Percentiles rank a stretch among this genome's conserved stretches.
These are phyloP conservation scores for Acanthamoeba triangularis DNA, from an alignment of 208 protist species.

Conservation along the genomic window DNA sequence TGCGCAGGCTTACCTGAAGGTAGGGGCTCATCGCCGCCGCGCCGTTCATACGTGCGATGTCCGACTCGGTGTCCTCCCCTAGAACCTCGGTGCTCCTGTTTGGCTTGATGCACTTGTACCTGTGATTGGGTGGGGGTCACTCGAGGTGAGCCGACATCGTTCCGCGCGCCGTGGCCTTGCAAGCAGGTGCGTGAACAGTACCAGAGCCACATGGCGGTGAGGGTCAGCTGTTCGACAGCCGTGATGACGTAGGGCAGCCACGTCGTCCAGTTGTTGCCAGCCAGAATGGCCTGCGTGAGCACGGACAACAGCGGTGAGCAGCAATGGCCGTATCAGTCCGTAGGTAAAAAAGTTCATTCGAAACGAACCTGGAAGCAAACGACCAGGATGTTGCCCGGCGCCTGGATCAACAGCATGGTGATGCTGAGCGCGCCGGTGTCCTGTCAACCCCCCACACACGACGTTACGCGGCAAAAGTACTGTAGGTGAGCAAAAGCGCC, in stretches of 20 bases:
- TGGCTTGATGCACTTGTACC: conserved; percentile 38
- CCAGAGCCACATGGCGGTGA: conserved; percentile 25
- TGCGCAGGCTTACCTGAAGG: neutral
- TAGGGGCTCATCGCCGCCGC: neutral
- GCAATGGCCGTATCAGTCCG: neutral
- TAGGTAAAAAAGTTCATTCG: neutral
- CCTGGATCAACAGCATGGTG: conserved; percentile 39
- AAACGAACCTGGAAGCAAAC: conserved; percentile 35
- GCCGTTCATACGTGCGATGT: neutral
- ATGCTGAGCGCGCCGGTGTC: conserved; percentile 35
- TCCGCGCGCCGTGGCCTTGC: too few species aligned
- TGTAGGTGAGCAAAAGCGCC: neutral
- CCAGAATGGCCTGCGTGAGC: conserved; percentile 4
- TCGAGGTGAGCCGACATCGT: too few species aligned
- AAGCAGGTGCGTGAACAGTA: neutral
- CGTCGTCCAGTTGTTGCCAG: conserved; percentile 31
- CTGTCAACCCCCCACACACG: neutral
- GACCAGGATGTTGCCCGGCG: conserved; percentile 20
- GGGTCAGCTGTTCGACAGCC: conserved; percentile 16
- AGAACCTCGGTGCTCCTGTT: neutral
- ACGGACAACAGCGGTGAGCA: neutral
- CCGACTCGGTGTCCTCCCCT: neutral
- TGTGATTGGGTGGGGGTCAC: neutral
- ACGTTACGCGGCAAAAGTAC: neutral
- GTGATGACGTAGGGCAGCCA: conserved; percentile 69